Base-by-base conservation (phyloP, 371 early-diverging fungal genomes). In the Mucor mucedo region DNA sequence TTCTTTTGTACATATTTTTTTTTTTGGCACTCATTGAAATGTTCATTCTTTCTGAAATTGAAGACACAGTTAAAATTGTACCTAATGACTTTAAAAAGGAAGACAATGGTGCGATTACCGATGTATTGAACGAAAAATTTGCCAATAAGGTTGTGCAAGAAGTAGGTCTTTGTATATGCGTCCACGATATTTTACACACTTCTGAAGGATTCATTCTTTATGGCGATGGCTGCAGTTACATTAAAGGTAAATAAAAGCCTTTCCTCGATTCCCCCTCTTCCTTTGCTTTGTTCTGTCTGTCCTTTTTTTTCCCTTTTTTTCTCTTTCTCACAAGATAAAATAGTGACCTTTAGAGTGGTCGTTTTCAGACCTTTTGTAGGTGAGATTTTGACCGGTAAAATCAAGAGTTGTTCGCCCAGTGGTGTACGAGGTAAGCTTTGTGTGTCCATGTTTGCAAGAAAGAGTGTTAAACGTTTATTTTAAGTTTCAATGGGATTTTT, bases 81-180 rank as follows among this genome's bases (percentile, higher is more conserved):
- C 96, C 98, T 3, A 73, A 83, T 13, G 88, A 93, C 49, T 93
- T 95, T 63, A 75, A 81, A 53, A 91, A 93, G 68, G 69, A 83
- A 5, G 85, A 90, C 49, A 75, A 83, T 21, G 80, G 84, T 27
- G 95, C 98, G 5, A 83, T 97, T 30, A 85, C 86, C n/a, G 93
- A 95, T 64, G 94, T 92, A 60, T 76, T 97, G 57, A 95, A 97
- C 74, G 72, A 81, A 41, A 97, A 95, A 74, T 97, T 92, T 72
- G 86, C 96, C 63, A 97, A 96, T 83, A 92, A 91, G 76, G 95
- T 93, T 73, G 79, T 96, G 41, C 95, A 95, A 70, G 91, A 95
- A 66, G 85, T 95, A 7, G 98, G 98, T 13, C 86, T 97, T 5
- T 95, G 96, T 69, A 89, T 97, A 47, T 83, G 90, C 28, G 88